Base-by-base conservation (phyloP, 805 yeast genomes). In the Myxozyma monticola region DNA sequence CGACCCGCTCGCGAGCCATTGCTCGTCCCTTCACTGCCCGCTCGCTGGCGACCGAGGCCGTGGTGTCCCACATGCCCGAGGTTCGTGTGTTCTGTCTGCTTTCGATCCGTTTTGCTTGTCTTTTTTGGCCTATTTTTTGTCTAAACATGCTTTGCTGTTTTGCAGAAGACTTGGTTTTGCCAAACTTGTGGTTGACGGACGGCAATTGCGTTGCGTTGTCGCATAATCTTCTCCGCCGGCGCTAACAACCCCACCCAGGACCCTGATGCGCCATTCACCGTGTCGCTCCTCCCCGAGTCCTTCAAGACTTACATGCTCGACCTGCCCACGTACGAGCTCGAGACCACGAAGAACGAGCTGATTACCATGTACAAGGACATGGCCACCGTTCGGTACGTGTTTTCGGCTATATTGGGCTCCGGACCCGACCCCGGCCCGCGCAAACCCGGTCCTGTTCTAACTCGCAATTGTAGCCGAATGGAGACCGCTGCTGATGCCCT, bases 401-500 rank as follows among this genome's bases (percentile, higher is more conserved):
- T 2, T 33, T 7, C n/a, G n/a, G n/a, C n/a, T n/a, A n/a, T n/a
- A n/a, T n/a, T n/a, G n/a, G n/a, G n/a, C n/a, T n/a, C n/a, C n/a
- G n/a, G n/a, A n/a, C n/a, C n/a, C n/a, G n/a, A n/a, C n/a, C n/a
- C n/a, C n/a, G n/a, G n/a, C n/a, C n/a, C n/a, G n/a, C n/a, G n/a
- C n/a, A n/a, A n/a, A n/a, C n/a, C n/a, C n/a, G n/a, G n/a, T n/a
- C n/a, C n/a, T n/a, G n/a, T n/a, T n/a, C n/a, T n/a, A n/a, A n/a
- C n/a, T n/a, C n/a, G n/a, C n/a, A n/a, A n/a, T 5, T 37, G 18
- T 69, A 84, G 96, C 79, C 86, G 99, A 75, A 83, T 93, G 93
- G 99, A 93, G 77, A 91, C 93, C 96, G 95, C 96, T 36, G 83
- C 98, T 56, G 99, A 93, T 70, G 98, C 97, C 28, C 77, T 93